phyloP scores from a whole-genome alignment of 108 stramenopile species.

The Discostella pseudostelligera region DNA sequence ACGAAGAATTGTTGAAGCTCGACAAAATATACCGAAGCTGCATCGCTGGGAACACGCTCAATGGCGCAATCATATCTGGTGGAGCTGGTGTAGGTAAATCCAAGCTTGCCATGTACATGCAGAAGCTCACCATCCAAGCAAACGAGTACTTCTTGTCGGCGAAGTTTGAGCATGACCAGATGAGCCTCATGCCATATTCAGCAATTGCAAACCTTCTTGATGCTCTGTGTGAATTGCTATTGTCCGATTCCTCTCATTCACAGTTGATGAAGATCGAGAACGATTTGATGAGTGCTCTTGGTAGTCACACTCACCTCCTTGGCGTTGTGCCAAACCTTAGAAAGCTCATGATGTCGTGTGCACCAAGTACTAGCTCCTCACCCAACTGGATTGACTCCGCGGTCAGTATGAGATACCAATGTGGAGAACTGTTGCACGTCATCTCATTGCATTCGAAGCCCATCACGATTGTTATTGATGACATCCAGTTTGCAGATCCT shows the following conservation, averaged over 20 bases:
- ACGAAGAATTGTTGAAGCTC: constrained; percentile 8
- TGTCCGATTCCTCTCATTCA: constrained; percentile 3
- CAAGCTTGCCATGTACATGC: constrained; percentile 9
- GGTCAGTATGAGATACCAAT: constrained; percentile 18
- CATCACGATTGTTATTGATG: constrained; percentile 18
- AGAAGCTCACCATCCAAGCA: not conserved
- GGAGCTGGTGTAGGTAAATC: constrained; percentile 31
- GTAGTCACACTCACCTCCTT: constrained; percentile 1
- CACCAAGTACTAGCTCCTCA: not conserved
- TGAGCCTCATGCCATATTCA: constrained; percentile 15
- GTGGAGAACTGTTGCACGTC: constrained; percentile 4
- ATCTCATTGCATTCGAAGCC: constrained; percentile 5
- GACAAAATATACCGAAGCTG: constrained; percentile 10
- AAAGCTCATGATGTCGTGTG: constrained; percentile 8
- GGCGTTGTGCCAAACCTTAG: constrained; percentile 15
- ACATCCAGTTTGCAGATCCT: constrained; percentile 28
- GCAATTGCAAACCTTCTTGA: constrained; percentile 15
- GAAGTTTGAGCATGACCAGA: constrained; percentile 32
- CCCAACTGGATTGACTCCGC: constrained; percentile 8
- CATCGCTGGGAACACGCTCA: not conserved
- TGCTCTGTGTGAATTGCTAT: constrained; percentile 18
- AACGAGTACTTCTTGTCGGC: constrained; percentile 17
- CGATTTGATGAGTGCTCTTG: constrained; percentile 14
- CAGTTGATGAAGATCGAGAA: not conserved
- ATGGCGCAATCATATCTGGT: constrained; percentile 19